Percentiles rank a stretch among this genome's conserved stretches.
Evolutionary conservation across 164 flowering plant genomes (phyloP).

Genomic region (Kingdonia uniflora): DNA sequence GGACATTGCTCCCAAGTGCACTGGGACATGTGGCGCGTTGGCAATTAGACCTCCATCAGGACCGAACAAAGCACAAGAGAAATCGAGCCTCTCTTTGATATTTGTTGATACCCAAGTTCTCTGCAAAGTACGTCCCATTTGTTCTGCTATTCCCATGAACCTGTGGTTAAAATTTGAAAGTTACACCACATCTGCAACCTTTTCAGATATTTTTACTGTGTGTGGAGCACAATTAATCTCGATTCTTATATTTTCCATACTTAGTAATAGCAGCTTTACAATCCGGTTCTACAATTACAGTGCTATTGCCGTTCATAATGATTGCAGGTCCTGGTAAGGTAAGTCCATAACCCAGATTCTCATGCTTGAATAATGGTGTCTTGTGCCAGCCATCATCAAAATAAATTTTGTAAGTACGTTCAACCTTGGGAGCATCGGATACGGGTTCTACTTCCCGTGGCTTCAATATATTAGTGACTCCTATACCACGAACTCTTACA

Average conservation of each 20-base stretch:
- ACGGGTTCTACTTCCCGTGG: slow-evolving; percentile 34
- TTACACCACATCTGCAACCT: slow-evolving; percentile 88
- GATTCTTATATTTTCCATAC: slow-evolving; percentile 78
- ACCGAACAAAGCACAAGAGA: slow-evolving; percentile 93
- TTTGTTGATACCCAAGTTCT: slow-evolving; percentile 96
- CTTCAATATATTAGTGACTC: slow-evolving; percentile 81
- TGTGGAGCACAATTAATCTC: slow-evolving; percentile 44
- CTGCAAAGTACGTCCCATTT: slow-evolving; percentile 96
- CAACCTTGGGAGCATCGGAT: slow-evolving; percentile 35
- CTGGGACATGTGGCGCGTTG: slow-evolving; percentile 99
- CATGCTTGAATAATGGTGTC: slow-evolving; percentile 77
- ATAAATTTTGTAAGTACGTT: slow-evolving; percentile 55
- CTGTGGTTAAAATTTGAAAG: slow-evolving; percentile 91
- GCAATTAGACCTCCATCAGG: slow-evolving; percentile 97
- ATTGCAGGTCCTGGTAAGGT: slow-evolving; percentile 70
- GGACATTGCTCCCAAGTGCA: slow-evolving; percentile 98
- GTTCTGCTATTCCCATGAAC: slow-evolving; percentile 99
- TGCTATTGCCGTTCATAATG: slow-evolving; percentile 94
- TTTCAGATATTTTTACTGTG: slow-evolving; percentile 35
- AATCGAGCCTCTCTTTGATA: slow-evolving; percentile 91
- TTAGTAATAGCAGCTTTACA: slow-evolving; percentile 70
- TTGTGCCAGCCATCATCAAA: slow-evolving; percentile 65
- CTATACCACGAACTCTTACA: slow-evolving; percentile 87
- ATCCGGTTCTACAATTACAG: slow-evolving; percentile 85
- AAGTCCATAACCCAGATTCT: slow-evolving; percentile 64